Percentiles rank a stretch among this genome's conserved stretches.
Evolutionary conservation across 441 rosid genomes (phyloP).

Genomic region (Lepidium campestre): DNA sequence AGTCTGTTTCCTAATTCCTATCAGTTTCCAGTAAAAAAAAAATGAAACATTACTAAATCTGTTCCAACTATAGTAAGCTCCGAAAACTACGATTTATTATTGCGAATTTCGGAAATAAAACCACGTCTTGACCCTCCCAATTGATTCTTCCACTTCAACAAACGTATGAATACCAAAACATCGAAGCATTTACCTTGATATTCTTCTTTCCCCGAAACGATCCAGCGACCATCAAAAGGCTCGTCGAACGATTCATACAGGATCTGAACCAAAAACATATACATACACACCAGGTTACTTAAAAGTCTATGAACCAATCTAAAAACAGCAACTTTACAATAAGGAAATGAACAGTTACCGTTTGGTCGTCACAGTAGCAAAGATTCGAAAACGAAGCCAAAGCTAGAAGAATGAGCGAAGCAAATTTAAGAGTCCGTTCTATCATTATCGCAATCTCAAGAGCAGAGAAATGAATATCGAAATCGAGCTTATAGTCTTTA

Average conservation of each 20-base stretch:
- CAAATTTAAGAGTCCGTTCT: constrained; percentile 23
- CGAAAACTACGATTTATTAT: neutral
- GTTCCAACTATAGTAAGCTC: neutral
- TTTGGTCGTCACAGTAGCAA: constrained; percentile 39
- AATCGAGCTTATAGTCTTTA: neutral
- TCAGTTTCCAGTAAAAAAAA: neutral
- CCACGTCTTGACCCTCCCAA: neutral
- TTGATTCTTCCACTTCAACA: neutral
- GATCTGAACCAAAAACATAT: constrained; percentile 31
- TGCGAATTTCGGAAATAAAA: neutral
- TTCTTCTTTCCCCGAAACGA: constrained; percentile 64
- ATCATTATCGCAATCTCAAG: constrained; percentile 11
- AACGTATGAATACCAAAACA: neutral
- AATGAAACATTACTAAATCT: neutral
- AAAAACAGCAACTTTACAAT: neutral
- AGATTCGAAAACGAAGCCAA: constrained; percentile 37
- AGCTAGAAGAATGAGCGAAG: constrained; percentile 37
- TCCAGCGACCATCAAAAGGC: constrained; percentile 84
- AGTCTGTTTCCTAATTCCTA: neutral
- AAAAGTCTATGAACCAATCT: neutral
- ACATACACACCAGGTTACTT: neutral
- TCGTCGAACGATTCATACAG: constrained; percentile 78
- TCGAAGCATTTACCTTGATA: constrained; percentile 44
- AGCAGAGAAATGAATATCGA: neutral
- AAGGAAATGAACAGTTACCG: constrained; percentile 9